Evolutionary conservation across 176 grass and related monocot genomes (phyloP).

Genomic region (Zoysia pacifica): DNA sequence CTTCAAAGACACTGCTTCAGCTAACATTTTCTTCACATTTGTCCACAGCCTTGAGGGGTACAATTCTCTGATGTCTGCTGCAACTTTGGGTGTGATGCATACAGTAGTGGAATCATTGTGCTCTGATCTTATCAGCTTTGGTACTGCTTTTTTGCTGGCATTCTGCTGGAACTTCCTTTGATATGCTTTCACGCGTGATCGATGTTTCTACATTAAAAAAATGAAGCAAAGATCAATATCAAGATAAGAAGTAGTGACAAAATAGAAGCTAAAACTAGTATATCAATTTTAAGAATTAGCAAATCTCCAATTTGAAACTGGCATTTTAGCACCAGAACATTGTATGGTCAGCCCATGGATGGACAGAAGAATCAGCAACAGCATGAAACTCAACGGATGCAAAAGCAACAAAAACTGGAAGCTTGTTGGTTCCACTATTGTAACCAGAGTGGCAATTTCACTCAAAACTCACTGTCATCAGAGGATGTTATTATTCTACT

Average conservation of each 20-base stretch:
- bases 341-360: neutral
- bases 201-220: slow-evolving; percentile 42
- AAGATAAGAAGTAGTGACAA: neutral
- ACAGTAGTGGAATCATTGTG: slow-evolving; percentile 5
- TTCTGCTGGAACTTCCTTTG: neutral
- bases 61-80: neutral
- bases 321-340: neutral
- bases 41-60: neutral
- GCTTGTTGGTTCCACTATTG: neutral
- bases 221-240: slow-evolving; percentile 19
- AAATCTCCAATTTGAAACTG: neutral
- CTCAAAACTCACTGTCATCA: neutral
- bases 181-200: neutral
- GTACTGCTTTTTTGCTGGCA: neutral
- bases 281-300: neutral
- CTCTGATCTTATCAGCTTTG: neutral
- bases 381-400: neutral
- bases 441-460: neutral
- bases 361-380: neutral
- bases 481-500: neutral
- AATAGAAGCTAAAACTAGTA: slow-evolving; percentile 27
- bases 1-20: neutral
- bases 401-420: neutral
- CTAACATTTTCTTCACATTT: neutral
- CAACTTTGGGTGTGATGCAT: neutral